These are phyloP conservation scores for Rosa lucieae DNA, from an alignment of 306 rosid species.

Conservation along the genomic window DNA sequence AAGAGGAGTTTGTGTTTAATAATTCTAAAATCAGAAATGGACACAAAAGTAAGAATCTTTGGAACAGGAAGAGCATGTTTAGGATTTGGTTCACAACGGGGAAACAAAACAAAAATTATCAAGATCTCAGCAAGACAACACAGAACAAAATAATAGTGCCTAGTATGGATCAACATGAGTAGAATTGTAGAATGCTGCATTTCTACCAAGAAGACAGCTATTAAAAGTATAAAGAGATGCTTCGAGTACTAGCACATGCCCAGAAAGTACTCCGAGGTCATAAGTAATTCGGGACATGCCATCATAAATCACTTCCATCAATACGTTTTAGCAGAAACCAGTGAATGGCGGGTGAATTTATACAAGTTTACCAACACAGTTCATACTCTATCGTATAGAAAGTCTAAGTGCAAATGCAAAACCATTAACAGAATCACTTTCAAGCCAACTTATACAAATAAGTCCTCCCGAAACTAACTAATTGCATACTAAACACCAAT, in stretches of 20 bases:
- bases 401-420: background rate
- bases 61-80: background rate
- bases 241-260: background rate
- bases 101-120: background rate
- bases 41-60: slow-evolving; percentile 11
- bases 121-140: background rate
- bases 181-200: background rate
- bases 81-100: background rate
- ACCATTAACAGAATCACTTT: background rate
- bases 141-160: background rate
- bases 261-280: background rate
- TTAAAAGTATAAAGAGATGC: background rate
- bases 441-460: slow-evolving; percentile 7
- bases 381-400: background rate
- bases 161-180: background rate
- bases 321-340: background rate
- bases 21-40: slow-evolving; percentile 44
- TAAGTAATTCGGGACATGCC: background rate
- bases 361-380: background rate
- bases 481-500: background rate
- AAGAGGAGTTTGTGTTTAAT: slow-evolving; percentile 49
- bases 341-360: background rate
- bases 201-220: background rate
- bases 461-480: background rate
- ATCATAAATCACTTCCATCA: background rate